Evolutionary conservation across 352 stramenopile species (phyloP), one percentile per base, ranked within the genome.

Genomic region (Thraustochytrium sp.): DNA sequence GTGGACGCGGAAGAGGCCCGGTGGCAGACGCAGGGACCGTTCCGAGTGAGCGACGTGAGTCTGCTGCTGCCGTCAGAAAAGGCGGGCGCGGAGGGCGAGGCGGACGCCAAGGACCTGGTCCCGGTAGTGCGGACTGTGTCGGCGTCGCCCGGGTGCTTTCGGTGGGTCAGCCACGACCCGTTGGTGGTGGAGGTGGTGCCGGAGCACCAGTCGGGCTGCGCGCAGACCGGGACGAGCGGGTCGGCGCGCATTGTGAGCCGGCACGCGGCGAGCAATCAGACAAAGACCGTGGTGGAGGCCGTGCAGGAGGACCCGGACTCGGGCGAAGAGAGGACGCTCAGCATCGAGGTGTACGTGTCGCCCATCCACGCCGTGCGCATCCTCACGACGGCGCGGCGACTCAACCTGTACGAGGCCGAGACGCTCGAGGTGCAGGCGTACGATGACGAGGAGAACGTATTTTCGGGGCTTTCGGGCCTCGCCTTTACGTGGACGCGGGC

Each of bases 21-120:
- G 8, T 59, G 51, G 51, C 51, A 59, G 51, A 13, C 16, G 9
- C n/a, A 44, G 59, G 59, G 59, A 11, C 34, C 26, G 11, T 72
- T 72, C 59, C 34, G 59, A 11, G 49, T 80, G 31, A 80, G 68
- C 68, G 68, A 46, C 29, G 68, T 80, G 23, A 64, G 53, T 26
- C 31, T 80, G 5, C 68, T 80, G 26, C 68, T 80, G 23, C 68
- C 68, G 18, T 46, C 53, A n/a, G 68, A 80, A 55, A 80, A 44
- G 36, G 31, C 68, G 5, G 8, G 9, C 36, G 34, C 62, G 40
- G 62, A 9, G 40, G 34, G 49, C n/a, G 26, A 46, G 5, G 62
- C 36, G 23, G 44, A 64, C 13, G 18, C 48, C 13, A 31, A 72
- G 8, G 40, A 72, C 59, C 59, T 72, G 11, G 42, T 80, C 13